Base-by-base conservation (phyloP, 352 stramenopile genomes). In the Phytophthora agathidicida region DNA sequence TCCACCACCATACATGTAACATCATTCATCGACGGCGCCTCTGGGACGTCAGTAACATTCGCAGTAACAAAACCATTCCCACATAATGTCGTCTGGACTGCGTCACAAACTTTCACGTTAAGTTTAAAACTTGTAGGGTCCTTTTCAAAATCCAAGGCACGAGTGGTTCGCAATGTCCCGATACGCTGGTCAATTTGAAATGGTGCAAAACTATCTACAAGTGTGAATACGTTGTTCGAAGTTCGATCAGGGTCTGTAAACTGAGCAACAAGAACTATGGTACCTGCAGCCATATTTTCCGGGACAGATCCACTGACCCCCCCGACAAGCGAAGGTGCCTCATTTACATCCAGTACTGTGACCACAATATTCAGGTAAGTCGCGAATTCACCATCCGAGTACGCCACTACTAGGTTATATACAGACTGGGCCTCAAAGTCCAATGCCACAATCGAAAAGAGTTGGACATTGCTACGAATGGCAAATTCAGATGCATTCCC, bases 321-420 rank as follows among this genome's bases (percentile, higher is more conserved):
- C 11, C 39, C 8, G 2, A 65, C 7, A 24, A 89, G n/a, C 0
- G 55, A 42, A 16, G 79, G 70, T 1, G 68, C 17, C 48, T 89
- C 79, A 44, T 89, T 86, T 27, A 83, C 71, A 32, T 89, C 68
- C 0, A 75, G n/a, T 10, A 89, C 62, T n/a, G 14, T 28, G 19
- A 89, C 33, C 7, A 22, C 45, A 9, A 83, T 59, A 13, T 49
- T 64, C 11, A 55, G 3, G 7, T 33, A 52, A 0, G 44, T 43
- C 5, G 24, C 55, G 20, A 70, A 89, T 39, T 89, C 68, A 35
- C 63, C 63, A 17, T 72, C 63, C 11, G 33, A 60, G 20, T 72
- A 72, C 17, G 38, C 45, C 13, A 68, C 30, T 22, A 22, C 5
- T 16, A 72, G 16, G 0, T 49, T 22, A 27, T 72, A 72, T 1